Conservation (phyloP, 495 filamentous ascomycete genomes). For the Penicillium riverlandense region DNA sequence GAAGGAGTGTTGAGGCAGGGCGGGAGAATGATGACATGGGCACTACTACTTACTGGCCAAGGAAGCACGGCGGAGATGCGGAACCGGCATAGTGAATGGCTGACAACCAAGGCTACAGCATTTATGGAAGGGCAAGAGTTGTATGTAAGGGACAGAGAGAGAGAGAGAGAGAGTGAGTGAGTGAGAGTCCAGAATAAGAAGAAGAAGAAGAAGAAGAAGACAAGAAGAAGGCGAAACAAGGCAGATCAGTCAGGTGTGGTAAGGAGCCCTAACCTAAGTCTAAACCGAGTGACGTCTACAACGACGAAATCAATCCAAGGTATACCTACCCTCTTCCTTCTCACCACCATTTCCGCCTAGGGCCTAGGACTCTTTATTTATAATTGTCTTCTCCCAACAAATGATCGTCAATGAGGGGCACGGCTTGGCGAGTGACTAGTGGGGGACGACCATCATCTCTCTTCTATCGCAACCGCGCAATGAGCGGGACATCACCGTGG, state of each 20-base stretch:
- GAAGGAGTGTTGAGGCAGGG: neutral
- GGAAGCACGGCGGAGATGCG: conserved; percentile 24
- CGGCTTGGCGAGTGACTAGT: conserved; percentile 11
- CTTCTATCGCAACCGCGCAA: conserved; percentile 16
- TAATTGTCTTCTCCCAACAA: neutral
- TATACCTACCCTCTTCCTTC: neutral
- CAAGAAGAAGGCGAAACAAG: neutral
- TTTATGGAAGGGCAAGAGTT: conserved; percentile 5
- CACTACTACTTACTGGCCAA: conserved; percentile 15
- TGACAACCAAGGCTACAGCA: conserved; percentile 3
- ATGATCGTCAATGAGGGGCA: conserved; percentile 19
- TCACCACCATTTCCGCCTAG: no score
- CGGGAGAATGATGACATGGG: no score
- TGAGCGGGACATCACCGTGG: conserved; percentile 60
- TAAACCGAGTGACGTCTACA: neutral
- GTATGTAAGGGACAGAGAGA: neutral
- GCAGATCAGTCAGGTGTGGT: neutral
- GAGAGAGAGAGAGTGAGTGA: no score
- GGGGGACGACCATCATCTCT: conserved; percentile 6
- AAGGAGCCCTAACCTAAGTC: conserved; percentile 12
- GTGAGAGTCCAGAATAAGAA: conserved; percentile 6
- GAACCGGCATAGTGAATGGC: conserved; percentile 24
- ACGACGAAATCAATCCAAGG: conserved; percentile 1
- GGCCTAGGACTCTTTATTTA: neutral
- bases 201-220: conserved; percentile 1